Percentiles rank a stretch among this genome's conserved stretches.
These are phyloP conservation scores for Plasmodium cynomolgi DNA, from an alignment of 169 alveolate genomes.

Conservation along the genomic window DNA sequence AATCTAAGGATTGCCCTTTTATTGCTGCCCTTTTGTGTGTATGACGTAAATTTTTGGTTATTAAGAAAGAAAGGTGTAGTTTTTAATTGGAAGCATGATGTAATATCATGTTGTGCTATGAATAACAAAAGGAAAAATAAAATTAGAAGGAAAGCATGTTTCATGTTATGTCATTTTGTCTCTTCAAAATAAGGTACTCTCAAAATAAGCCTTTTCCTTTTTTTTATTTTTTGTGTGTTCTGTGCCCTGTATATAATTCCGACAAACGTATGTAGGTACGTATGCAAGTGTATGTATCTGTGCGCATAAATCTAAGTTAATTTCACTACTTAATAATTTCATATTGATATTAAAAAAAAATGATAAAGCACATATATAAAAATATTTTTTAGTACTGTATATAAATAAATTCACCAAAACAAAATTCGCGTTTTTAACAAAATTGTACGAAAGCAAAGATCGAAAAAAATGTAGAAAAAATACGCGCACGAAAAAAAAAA, in stretches of 20 bases:
- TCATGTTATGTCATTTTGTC: slow-evolving; percentile 75
- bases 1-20: slow-evolving; percentile 23
- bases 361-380: background rate
- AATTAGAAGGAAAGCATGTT: slow-evolving; percentile 18
- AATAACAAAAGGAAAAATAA: slow-evolving; percentile 6
- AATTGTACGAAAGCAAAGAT: background rate
- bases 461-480: slow-evolving; percentile 11
- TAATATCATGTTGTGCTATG: slow-evolving; percentile 1
- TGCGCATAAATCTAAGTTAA: background rate
- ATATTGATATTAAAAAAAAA: slow-evolving; percentile 3
- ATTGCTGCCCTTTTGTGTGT: background rate
- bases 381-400: background rate
- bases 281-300: background rate
- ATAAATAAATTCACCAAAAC: background rate
- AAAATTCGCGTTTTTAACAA: background rate
- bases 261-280: background rate
- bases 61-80: slow-evolving; percentile 22
- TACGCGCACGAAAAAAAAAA: background rate
- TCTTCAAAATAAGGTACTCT: background rate
- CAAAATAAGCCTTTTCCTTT: slow-evolving; percentile 25
- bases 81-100: slow-evolving; percentile 61
- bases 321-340: background rate
- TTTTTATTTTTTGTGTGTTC: slow-evolving; percentile 7
- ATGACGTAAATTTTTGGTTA: slow-evolving; percentile 8
- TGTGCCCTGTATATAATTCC: background rate